phyloP scores from a whole-genome alignment of 2,329 filamentous ascomycete genomes.

The Fusarium vanettenii region DNA sequence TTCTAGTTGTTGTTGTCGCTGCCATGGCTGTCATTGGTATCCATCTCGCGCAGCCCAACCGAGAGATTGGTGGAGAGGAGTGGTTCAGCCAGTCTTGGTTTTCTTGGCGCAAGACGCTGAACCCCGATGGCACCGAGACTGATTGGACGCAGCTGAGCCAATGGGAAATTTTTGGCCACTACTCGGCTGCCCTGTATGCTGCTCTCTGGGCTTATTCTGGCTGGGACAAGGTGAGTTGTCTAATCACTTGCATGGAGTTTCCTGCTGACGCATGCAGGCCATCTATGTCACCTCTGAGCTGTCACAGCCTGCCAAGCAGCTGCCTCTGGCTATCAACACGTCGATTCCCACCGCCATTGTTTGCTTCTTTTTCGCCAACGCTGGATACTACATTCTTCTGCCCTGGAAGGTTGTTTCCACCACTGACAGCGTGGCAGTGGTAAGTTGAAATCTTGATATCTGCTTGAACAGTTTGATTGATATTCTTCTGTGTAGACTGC shows the following conservation, averaged over 20 bases:
- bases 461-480: neutral
- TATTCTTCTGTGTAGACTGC: constrained; percentile 56
- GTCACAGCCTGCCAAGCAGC: constrained; percentile 60
- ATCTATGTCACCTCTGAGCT: constrained; percentile 68
- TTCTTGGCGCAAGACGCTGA: constrained; percentile 58
- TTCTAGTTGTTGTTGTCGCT: constrained; percentile 60
- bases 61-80: constrained; percentile 59
- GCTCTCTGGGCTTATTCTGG: constrained; percentile 74
- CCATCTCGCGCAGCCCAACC: constrained; percentile 51
- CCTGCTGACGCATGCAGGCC: constrained; percentile 52
- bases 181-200: constrained; percentile 70
- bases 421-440: constrained; percentile 72
- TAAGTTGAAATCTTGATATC: constrained; percentile 48
- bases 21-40: constrained; percentile 59
- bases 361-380: constrained; percentile 70
- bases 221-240: constrained; percentile 69
- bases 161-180: constrained; percentile 71
- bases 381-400: constrained; percentile 71
- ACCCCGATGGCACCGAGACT: constrained; percentile 61
- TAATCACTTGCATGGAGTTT: neutral
- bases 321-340: constrained; percentile 71
- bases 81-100: constrained; percentile 69
- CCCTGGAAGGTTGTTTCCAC: constrained; percentile 69
- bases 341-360: constrained; percentile 69
- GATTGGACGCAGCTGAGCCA: constrained; percentile 60